These are phyloP conservation scores for Hypericum perforatum DNA, from an alignment of 345 rosid genomes.

Conservation along the genomic window DNA sequence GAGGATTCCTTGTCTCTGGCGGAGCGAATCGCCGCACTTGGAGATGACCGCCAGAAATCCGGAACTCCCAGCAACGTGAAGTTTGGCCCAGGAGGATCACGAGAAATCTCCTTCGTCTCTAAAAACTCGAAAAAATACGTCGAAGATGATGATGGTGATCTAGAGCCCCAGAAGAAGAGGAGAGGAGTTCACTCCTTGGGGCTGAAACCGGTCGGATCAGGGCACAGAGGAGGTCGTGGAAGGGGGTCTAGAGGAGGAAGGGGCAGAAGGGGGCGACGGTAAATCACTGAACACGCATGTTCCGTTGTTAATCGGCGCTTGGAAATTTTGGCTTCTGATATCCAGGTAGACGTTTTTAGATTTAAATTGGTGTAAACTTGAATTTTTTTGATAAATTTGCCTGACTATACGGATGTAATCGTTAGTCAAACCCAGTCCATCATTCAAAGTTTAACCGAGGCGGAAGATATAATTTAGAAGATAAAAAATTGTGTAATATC, in stretches of 20 bases:
- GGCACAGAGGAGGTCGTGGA: conserved; percentile 26
- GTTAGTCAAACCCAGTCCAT: no score
- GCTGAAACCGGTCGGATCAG: conserved; percentile 36
- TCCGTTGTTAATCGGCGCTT: no score
- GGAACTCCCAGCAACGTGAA: conserved; percentile 42
- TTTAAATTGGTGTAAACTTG: no score
- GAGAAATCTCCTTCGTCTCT: conserved; percentile 69
- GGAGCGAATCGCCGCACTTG: conserved; percentile 63
- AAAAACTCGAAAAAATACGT: conserved; percentile 49
- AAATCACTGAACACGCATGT: no score
- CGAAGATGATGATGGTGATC: conserved; percentile 48
- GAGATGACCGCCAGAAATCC: conserved; percentile 23
- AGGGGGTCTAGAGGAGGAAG: conserved; percentile 31
- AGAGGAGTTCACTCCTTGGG: conserved; percentile 83
- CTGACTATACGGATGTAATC: no score
- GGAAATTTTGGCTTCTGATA: no score
- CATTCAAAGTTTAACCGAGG: no score
- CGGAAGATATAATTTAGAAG: no score
- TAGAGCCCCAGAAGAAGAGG: conserved; percentile 28
- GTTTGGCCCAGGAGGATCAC: conserved; percentile 81
- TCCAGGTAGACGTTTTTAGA: no score
- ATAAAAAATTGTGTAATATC: no score
- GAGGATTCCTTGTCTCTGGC: conserved; percentile 75
- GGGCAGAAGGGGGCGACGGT: conserved; percentile 10
- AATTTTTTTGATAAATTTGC: no score